Evolutionary conservation across 495 filamentous ascomycete species (phyloP).

Genomic region (Trichoderma parareesei): DNA sequence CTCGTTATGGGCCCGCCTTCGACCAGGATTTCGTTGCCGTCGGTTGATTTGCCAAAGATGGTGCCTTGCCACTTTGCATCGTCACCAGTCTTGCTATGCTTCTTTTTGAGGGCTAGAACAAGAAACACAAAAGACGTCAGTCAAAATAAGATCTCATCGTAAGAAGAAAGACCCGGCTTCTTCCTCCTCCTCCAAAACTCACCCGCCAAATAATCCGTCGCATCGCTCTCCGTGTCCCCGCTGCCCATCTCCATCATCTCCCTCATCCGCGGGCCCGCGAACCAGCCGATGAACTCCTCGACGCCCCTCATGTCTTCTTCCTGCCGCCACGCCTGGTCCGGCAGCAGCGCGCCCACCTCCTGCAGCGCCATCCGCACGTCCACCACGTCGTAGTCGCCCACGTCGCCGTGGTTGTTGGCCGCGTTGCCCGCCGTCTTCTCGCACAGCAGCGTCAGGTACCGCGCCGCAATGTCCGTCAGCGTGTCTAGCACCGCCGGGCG

Average conservation of each 20-base stretch:
- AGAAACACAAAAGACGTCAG: not conserved
- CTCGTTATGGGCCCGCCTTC: constrained; percentile 63
- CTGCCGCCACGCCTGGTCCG: constrained; percentile 33
- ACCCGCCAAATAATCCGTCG: constrained; percentile 67
- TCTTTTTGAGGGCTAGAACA: constrained; percentile 60
- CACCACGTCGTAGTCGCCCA: constrained; percentile 45
- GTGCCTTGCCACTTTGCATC: constrained; percentile 76
- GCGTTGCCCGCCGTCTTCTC: constrained; percentile 55
- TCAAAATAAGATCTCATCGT: too few relatives aligned
- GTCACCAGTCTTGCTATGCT: constrained; percentile 71
- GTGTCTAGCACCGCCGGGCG: constrained; percentile 70
- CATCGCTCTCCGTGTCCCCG: constrained; percentile 44
- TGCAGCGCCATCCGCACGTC: constrained; percentile 79
- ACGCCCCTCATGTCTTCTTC: constrained; percentile 69
- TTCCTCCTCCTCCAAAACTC: constrained; percentile 13
- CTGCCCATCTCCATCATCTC: constrained; percentile 58
- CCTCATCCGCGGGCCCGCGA: constrained; percentile 52
- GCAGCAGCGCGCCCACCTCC: constrained; percentile 60
- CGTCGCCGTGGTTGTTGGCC: constrained; percentile 28
- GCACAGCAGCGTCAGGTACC: constrained; percentile 64
- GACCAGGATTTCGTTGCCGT: constrained; percentile 57
- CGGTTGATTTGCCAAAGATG: constrained; percentile 59
- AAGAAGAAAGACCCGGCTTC: not conserved
- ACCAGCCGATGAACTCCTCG: constrained; percentile 67
- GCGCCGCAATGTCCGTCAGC: constrained; percentile 63